Percentiles rank a stretch among this genome's conserved stretches.
Evolutionary conservation across 331 rosid genomes (phyloP).

Genomic region (Cucumis variabilis): DNA sequence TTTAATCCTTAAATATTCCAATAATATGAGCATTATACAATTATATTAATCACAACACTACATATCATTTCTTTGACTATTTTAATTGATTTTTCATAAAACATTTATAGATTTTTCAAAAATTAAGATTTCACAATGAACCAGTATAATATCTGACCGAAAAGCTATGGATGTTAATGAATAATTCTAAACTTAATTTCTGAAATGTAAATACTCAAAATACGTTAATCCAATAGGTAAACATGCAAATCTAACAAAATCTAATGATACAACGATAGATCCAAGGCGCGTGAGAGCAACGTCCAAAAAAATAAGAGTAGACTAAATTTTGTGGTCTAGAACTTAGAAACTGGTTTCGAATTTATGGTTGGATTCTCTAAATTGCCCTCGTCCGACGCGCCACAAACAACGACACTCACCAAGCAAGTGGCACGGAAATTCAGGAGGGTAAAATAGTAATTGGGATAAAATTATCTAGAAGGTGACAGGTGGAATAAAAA

Average conservation of each 20-base stretch:
- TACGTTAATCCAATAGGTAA: too few species aligned
- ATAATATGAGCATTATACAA: too few species aligned
- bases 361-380: not conserved
- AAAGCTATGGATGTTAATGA: too few species aligned
- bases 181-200: too few species aligned
- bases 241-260: not conserved
- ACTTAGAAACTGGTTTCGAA: not conserved
- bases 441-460: constrained; percentile 26
- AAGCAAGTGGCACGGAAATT: not conserved
- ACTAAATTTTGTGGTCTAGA: not conserved
- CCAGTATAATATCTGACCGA: too few species aligned
- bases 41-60: too few species aligned
- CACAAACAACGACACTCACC: constrained; percentile 29
- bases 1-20: too few species aligned
- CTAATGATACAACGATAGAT: not conserved
- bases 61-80: too few species aligned
- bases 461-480: not conserved
- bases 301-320: not conserved
- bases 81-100: too few species aligned
- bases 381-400: not conserved
- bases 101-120: too few species aligned
- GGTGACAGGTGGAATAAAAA: constrained; percentile 34
- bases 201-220: too few species aligned
- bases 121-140: too few species aligned
- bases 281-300: not conserved